Evolutionary conservation across 306 rosid genomes (phyloP).

Genomic region (Quercus alba): DNA sequence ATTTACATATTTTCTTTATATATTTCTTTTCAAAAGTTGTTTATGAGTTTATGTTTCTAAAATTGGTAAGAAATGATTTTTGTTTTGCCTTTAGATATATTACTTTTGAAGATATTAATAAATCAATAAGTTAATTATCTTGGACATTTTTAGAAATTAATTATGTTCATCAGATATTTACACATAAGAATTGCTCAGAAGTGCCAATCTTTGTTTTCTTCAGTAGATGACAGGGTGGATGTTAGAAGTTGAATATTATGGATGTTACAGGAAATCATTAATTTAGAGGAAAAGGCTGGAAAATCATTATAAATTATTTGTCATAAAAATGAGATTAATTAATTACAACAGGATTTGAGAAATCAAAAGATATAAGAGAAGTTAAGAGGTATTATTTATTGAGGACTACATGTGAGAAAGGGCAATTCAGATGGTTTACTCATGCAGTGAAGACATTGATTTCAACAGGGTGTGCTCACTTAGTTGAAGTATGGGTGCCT

Average conservation of each 20-base stretch:
- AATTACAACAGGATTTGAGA: background rate
- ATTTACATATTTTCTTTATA: background rate
- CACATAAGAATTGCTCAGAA: background rate
- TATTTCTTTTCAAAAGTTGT: background rate
- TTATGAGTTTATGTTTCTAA: background rate
- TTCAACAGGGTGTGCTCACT: background rate
- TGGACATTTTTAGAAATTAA: no score
- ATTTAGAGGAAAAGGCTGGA: background rate
- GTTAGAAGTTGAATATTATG: background rate
- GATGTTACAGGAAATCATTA: background rate
- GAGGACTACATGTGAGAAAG: background rate
- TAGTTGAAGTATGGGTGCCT: background rate
- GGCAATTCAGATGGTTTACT: background rate
- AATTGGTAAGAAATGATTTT: background rate
- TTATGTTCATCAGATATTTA: background rate
- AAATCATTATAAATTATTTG: background rate
- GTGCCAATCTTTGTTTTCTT: background rate
- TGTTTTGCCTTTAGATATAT: background rate
- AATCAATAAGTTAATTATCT: background rate
- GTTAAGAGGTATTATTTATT: background rate
- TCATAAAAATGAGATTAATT: background rate
- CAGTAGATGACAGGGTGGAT: background rate
- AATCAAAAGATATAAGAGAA: background rate
- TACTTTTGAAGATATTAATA: background rate
- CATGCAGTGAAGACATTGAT: background rate